Conservation (phyloP, 1,284 basidiomycete genomes). For the Somion occarium region DNA sequence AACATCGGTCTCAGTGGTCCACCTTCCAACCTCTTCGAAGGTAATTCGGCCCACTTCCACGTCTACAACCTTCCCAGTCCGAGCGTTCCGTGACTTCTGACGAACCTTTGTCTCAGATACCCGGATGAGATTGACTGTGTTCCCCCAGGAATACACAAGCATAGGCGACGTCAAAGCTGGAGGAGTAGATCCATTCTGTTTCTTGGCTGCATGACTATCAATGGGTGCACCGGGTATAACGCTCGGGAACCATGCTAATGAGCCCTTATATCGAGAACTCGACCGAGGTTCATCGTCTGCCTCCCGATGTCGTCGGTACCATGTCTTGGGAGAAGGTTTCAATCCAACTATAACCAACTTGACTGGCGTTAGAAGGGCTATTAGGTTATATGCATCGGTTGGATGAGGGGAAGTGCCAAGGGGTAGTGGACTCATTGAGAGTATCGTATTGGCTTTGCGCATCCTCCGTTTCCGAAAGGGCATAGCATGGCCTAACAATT, state of each 20-base stretch:
- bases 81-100: constrained; percentile 46
- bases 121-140: constrained; percentile 56
- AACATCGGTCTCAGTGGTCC: constrained; percentile 47
- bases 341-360: constrained; percentile 94
- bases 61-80: constrained; percentile 54
- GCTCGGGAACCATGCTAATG: constrained; percentile 78
- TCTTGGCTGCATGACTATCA: constrained; percentile 8
- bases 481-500: constrained; percentile 12
- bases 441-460: constrained; percentile 54
- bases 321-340: constrained; percentile 89
- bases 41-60: constrained; percentile 60
- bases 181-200: constrained; percentile 27
- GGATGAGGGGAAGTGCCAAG: constrained; percentile 73
- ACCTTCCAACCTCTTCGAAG: constrained; percentile 52
- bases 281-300: constrained; percentile 37
- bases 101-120: constrained; percentile 59
- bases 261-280: constrained; percentile 50
- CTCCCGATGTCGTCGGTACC: constrained; percentile 79
- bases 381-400: constrained; percentile 80
- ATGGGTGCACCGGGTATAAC: constrained; percentile 23
- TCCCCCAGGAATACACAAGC: constrained; percentile 83
- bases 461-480: constrained; percentile 28
- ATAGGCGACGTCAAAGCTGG: constrained; percentile 43
- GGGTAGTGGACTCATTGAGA: constrained; percentile 81
- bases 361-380: constrained; percentile 84